phyloP scores from a whole-genome alignment of 2,329 filamentous ascomycete genomes.

The Helicocarpus griseus region DNA sequence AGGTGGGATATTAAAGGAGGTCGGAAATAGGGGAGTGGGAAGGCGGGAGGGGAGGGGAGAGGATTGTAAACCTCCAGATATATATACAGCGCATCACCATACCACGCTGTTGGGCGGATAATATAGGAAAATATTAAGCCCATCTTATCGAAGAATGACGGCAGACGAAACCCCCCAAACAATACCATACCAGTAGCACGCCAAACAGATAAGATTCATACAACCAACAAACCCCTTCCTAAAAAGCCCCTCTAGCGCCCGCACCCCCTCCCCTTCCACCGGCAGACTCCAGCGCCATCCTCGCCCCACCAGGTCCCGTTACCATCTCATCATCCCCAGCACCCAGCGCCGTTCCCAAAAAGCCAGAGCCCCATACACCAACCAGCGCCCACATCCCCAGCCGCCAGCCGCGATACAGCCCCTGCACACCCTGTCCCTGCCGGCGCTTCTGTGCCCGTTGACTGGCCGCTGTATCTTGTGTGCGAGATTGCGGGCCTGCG shows the following conservation, averaged over 20 bases:
- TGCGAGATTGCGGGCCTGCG: constrained; percentile 7
- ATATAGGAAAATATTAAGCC: too few species aligned
- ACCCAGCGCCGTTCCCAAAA: constrained; percentile 31
- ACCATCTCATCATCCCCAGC: constrained; percentile 26
- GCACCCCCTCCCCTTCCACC: constrained; percentile 3
- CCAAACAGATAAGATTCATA: background rate
- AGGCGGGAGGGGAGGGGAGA: too few species aligned
- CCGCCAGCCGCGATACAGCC: constrained; percentile 49
- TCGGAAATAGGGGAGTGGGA: too few species aligned
- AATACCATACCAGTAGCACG: background rate
- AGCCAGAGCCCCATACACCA: constrained; percentile 44
- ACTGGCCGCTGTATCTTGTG: constrained; percentile 23
- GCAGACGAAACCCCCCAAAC: too few species aligned
- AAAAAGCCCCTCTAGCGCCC: constrained; percentile 2
- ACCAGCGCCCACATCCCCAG: constrained; percentile 47
- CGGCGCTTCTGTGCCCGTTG: constrained; percentile 29
- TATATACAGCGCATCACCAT: too few species aligned
- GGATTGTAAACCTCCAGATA: too few species aligned
- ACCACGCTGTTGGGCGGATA: too few species aligned
- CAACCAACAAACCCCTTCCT: background rate
- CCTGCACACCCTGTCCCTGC: constrained; percentile 46
- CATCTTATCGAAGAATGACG: too few species aligned
- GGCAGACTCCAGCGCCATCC: constrained; percentile 9
- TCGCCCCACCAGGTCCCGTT: constrained; percentile 11
- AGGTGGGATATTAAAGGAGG: too few species aligned